Evolutionary conservation across 495 filamentous ascomycete genomes (phyloP), one percentile per base, ranked within the genome.

Genomic region (Neurospora sublineolata): DNA sequence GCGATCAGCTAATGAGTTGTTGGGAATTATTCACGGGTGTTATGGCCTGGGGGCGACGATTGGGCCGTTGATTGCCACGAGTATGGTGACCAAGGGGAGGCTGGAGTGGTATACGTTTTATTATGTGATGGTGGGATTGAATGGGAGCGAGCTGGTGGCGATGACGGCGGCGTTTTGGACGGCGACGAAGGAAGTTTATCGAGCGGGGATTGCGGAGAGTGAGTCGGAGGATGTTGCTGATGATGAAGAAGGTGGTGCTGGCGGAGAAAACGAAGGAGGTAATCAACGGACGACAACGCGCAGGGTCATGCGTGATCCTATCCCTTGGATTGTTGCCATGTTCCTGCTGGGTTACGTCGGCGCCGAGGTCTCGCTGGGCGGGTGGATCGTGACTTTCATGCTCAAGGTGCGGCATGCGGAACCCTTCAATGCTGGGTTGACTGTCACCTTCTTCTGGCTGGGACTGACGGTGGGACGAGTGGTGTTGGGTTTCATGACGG

Each of bases 331-430:
- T 30, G 87, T 88, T 41, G 86, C 93, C 10, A 58, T 91, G 18
- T 97, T 96, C 80, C 80, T 95, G 42, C 84, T 97, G 3, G 87
- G 87, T 44, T 96, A 95, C 75, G 92, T 95, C 12, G 93, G 93
- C 52, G 82, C 89, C n/a, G 93, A 97, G 72, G 93, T 97, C 27
- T 89, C 90, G 0, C 85, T 97, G 1, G 92, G 93, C 38, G 91
- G 94, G 18, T 97, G 93, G 94, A 89, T 96, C 44, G 92, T 94
- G 52, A 92, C 91, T 2, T 97, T 94, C 81, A 87, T 97, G 80
- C 89, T 95, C 73, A 86, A 82, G 36, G 91, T 93, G 64, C 89
- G 94, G 12, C 80, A 89, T 71, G 93, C 91, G 5, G 85, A 90
- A 46, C 88, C 89, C 3, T 88, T 89, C 39, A 84, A 83, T 6